Base-by-base conservation (phyloP, 192 early-diverging fungal species). In the Pilaira anomala region DNA sequence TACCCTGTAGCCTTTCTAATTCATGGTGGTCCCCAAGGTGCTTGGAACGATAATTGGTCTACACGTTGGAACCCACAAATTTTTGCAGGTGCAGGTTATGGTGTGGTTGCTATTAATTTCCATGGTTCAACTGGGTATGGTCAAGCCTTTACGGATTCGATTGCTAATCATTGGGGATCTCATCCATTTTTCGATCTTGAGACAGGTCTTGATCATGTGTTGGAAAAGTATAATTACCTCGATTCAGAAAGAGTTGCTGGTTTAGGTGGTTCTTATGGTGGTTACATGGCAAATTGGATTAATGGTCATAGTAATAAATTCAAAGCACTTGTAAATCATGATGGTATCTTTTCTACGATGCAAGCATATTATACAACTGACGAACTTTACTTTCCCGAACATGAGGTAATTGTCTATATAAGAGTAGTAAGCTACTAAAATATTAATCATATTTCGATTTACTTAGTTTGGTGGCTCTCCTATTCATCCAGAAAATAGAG, bases 221-320 rank as follows among this genome's bases (percentile, higher is more conserved):
- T 89, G 30, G 72, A 73, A 13, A 71, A 68, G n/a, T 78, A 79
- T 58, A 46, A 36, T 6, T 87, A 72, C 36, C 78, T 93, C 25
- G 90, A 91, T 67, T 45, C 59, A 2, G 56, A 56, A 0, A 75
- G 85, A 13, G 65, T 91, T 25, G 76, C 76, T 41, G 89, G 78
- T 24, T 65, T 91, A 28, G 91, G 91, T 45, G 90, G 87, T 1
- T 84, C 80, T 7, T 93, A 91, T 72, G 91, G 91, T 67, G 91
- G 88, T 12, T 91, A 83, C 65, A 89, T 89, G 91, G 78, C 88
- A 53, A 93, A 93, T 76, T 93, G 90, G 89, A 75, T 93, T 63
- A 93, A 93, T 62, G 84, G 82, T 7, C 85, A 91, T 65, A 88
- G 84, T 7, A 51, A 77, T 26, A 72, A 84, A 21, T 93, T 93